phyloP scores from a whole-genome alignment of 176 grass and related monocot genomes.

The Pontederia crassipes region DNA sequence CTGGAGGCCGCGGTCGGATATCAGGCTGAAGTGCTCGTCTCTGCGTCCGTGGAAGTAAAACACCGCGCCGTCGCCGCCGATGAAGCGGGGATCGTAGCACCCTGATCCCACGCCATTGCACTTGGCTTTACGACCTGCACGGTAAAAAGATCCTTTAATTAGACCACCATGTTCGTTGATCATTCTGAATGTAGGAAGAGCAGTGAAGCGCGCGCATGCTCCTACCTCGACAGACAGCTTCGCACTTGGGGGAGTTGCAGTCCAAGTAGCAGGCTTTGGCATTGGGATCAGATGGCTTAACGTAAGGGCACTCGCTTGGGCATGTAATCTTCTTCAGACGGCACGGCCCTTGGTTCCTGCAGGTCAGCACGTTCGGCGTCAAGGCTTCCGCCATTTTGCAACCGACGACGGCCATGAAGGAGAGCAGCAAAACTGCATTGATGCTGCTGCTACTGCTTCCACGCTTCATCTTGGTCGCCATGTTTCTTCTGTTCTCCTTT shows the following conservation, averaged over 20 bases:
- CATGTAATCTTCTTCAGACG: neutral
- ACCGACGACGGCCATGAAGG: neutral
- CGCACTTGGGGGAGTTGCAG: conserved; percentile 8
- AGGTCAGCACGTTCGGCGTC: neutral
- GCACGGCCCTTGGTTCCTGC: neutral
- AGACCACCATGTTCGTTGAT: neutral
- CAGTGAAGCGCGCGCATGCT: neutral
- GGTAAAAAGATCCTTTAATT: neutral
- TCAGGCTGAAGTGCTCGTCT: conserved; percentile 23
- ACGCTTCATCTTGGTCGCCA: neutral
- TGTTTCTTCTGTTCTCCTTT: too few relatives aligned
- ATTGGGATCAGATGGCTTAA: neutral
- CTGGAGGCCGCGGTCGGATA: conserved; percentile 20
- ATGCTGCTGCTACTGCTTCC: neutral
- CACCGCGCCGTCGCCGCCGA: conserved; percentile 27
- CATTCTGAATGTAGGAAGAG: neutral
- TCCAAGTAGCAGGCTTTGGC: conserved; percentile 13
- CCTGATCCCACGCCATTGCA: conserved; percentile 34
- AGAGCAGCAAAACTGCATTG: neutral
- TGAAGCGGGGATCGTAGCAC: conserved; percentile 40
- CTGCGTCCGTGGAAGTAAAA: conserved; percentile 39
- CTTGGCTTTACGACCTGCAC: conserved; percentile 25
- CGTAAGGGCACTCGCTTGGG: conserved; percentile 1
- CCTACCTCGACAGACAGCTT: conserved; percentile 4
- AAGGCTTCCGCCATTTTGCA: neutral